phyloP scores from a whole-genome alignment of 495 filamentous ascomycete genomes.

The Cairneyella variabilis region DNA sequence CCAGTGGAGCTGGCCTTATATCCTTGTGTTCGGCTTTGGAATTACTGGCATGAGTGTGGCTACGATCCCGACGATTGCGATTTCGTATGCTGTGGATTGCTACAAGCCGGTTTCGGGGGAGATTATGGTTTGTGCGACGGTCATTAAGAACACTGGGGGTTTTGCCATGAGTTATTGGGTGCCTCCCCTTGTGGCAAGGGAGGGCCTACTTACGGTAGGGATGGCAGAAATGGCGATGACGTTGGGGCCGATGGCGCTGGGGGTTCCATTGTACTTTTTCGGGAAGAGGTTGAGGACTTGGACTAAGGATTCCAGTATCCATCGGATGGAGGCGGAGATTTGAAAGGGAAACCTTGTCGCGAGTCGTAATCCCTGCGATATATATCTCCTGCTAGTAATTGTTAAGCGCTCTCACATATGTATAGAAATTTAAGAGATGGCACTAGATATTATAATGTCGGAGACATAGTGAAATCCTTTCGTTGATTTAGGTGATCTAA shows the following conservation, averaged over 20 bases:
- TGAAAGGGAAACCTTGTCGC: too few species aligned
- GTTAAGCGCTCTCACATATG: too few species aligned
- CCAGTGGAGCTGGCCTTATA: too few species aligned
- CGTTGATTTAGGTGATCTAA: too few species aligned
- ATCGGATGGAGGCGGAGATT: background rate
- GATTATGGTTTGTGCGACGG: constrained; percentile 57
- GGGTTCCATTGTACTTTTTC: constrained; percentile 23
- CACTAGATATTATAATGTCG: too few species aligned
- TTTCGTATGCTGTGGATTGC: constrained; percentile 55
- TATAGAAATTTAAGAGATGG: too few species aligned
- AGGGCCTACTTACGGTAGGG: background rate
- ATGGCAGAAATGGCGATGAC: constrained; percentile 28
- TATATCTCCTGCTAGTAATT: too few species aligned
- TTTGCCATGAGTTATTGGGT: constrained; percentile 11
- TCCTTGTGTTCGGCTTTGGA: too few species aligned
- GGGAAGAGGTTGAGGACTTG: constrained; percentile 24
- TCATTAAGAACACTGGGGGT: constrained; percentile 57
- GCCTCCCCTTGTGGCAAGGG: background rate
- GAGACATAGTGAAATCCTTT: too few species aligned
- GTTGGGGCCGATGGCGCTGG: constrained; percentile 22
- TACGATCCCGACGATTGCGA: too few species aligned
- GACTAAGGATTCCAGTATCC: constrained; percentile 8
- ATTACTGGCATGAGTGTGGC: too few species aligned
- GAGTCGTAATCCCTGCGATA: too few species aligned
- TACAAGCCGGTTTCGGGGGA: constrained; percentile 60